phyloP scores from a whole-genome alignment of 192 early-diverging fungal species.

The Rhizoclosmatium globosum region DNA sequence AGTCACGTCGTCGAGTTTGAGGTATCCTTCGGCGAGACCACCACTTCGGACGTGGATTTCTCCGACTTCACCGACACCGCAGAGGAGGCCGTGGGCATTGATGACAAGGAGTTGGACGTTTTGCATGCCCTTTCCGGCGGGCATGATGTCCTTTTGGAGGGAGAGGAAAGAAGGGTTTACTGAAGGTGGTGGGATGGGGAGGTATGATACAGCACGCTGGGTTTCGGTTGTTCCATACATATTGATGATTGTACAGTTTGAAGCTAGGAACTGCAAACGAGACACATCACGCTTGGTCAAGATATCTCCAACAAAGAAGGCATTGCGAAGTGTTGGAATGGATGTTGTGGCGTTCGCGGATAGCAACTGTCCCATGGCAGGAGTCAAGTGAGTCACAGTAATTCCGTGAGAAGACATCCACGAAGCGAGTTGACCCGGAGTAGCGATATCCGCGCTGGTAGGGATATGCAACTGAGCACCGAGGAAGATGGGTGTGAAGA shows the following conservation, averaged over 20 bases:
- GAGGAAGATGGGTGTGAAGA: constrained; percentile 98
- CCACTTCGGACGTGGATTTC: constrained; percentile 97
- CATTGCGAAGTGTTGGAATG: constrained; percentile 87
- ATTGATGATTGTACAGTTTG: constrained; percentile 90
- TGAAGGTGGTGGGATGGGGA: constrained; percentile 79
- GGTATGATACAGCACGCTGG: constrained; percentile 98
- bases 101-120: constrained; percentile 98
- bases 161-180: constrained; percentile 80
- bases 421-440: constrained; percentile 92
- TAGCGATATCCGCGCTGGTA: constrained; percentile 93
- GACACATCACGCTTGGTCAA: constrained; percentile 96
- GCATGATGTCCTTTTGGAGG: constrained; percentile 96
- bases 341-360: constrained; percentile 87
- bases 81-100: constrained; percentile 81
- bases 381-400: constrained; percentile 96
- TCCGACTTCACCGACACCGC: constrained; percentile 97
- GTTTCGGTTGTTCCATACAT: constrained; percentile 99
- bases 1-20: constrained; percentile 83
- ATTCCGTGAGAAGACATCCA: constrained; percentile 92
- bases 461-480: constrained; percentile 96
- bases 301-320: constrained; percentile 99
- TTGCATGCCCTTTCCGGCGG: constrained; percentile 97
- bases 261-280: constrained; percentile 91
- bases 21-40: constrained; percentile 97
- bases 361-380: constrained; percentile 99